Evolutionary conservation across 192 early-diverging fungal genomes (phyloP).

Genomic region (Coemansia sp.): DNA sequence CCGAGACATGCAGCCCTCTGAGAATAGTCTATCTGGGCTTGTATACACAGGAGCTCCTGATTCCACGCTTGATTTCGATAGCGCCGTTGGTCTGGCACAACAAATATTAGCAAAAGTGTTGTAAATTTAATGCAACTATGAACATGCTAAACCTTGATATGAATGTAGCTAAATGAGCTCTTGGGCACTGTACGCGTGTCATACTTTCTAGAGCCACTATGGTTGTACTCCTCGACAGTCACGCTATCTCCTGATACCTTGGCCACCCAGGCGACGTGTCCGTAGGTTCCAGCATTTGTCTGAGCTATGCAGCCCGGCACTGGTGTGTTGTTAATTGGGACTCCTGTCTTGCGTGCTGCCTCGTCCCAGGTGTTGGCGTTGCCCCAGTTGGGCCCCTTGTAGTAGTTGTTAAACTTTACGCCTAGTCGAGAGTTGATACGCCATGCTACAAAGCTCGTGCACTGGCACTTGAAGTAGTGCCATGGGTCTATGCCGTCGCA

Average conservation of each 20-base stretch:
- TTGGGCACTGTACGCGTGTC: slow-evolving; percentile 34
- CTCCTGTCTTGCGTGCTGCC: slow-evolving; percentile 16
- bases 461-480: slow-evolving; percentile 48
- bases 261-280: slow-evolving; percentile 48
- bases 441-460: slow-evolving; percentile 49
- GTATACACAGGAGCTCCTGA: slow-evolving; percentile 16
- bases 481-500: slow-evolving; percentile 46
- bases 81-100: slow-evolving; percentile 15
- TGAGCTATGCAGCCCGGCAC: slow-evolving; percentile 26
- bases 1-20: slow-evolving; percentile 11
- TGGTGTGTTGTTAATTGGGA: slow-evolving; percentile 25
- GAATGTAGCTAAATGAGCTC: slow-evolving; percentile 48
- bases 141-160: slow-evolving; percentile 19
- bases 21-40: neutral
- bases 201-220: slow-evolving; percentile 18
- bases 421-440: slow-evolving; percentile 51
- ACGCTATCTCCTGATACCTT: slow-evolving; percentile 44
- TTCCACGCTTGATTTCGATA: slow-evolving; percentile 29
- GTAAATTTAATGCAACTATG: neutral
- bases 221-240: slow-evolving; percentile 53
- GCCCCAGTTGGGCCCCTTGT: slow-evolving; percentile 21
- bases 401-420: slow-evolving; percentile 10
- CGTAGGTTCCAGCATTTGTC: slow-evolving; percentile 18
- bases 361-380: slow-evolving; percentile 38
- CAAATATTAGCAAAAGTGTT: neutral